phyloP scores from a whole-genome alignment of 2,329 filamentous ascomycete genomes.

The Fusarium torulosum region DNA sequence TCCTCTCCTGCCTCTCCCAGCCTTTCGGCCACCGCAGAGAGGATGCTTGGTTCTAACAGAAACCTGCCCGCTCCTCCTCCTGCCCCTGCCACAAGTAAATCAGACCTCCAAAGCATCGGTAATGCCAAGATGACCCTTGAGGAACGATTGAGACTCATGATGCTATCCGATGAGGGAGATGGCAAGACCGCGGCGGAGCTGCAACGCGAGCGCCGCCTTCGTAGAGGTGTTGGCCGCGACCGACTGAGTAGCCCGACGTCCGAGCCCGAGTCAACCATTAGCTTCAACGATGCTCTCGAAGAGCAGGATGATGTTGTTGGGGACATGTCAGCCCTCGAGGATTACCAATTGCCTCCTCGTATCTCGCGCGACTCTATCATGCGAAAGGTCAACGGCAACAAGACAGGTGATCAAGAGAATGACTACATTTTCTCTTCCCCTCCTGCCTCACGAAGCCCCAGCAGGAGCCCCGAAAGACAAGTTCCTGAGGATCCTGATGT shows the following conservation, averaged over 20 bases:
- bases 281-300: constrained; percentile 56
- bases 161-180: constrained; percentile 77
- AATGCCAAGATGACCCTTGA: constrained; percentile 85
- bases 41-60: constrained; percentile 74
- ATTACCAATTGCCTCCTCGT: constrained; percentile 77
- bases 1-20: constrained; percentile 70
- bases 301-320: constrained; percentile 72
- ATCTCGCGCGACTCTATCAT: constrained; percentile 96
- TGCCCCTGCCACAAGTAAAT: constrained; percentile 73
- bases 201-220: constrained; percentile 77
- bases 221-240: constrained; percentile 69
- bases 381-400: constrained; percentile 81
- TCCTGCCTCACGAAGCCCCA: constrained; percentile 61
- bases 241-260: constrained; percentile 60
- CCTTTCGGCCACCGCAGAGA: constrained; percentile 79
- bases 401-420: constrained; percentile 67
- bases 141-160: constrained; percentile 88
- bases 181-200: constrained; percentile 71
- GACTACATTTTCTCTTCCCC: constrained; percentile 75
- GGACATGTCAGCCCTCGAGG: constrained; percentile 69
- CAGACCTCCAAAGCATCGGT: constrained; percentile 81
- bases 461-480: constrained; percentile 64
- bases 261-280: constrained; percentile 53
- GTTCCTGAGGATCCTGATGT: constrained; percentile 85
- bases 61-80: constrained; percentile 80